Percentiles rank a stretch among this genome's conserved stretches.
These are phyloP conservation scores for Posidonia oceanica DNA, from an alignment of 116 monocot genomes.

Conservation along the genomic window DNA sequence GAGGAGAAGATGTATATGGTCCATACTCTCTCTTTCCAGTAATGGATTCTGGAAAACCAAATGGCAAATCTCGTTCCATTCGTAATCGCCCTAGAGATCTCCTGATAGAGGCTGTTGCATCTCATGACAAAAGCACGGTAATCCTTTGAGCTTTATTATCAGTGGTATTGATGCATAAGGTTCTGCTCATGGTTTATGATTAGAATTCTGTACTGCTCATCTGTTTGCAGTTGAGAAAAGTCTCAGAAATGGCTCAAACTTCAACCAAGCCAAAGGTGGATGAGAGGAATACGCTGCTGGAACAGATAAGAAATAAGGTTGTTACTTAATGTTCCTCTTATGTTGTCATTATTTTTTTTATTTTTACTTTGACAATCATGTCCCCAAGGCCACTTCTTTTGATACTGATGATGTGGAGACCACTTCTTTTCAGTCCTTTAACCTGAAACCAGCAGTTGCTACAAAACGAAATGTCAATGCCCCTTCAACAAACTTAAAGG, in stretches of 20 bases:
- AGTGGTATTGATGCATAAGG: too few species aligned
- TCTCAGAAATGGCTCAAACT: slow-evolving; percentile 50
- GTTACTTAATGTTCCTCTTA: background rate
- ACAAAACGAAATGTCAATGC: slow-evolving; percentile 41
- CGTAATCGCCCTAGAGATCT: slow-evolving; percentile 67
- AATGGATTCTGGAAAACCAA: slow-evolving; percentile 25
- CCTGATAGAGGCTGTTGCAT: slow-evolving; percentile 68
- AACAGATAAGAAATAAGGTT: slow-evolving; percentile 90
- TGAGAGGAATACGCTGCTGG: slow-evolving; percentile 65
- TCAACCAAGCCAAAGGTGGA: slow-evolving; percentile 36
- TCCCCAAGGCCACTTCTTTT: background rate
- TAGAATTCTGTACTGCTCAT: too few species aligned
- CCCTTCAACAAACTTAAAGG: slow-evolving; percentile 71
- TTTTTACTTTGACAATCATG: background rate
- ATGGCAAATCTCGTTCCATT: slow-evolving; percentile 28
- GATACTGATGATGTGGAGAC: background rate
- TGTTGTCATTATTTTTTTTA: background rate
- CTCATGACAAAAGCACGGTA: slow-evolving; percentile 86
- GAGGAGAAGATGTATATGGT: slow-evolving; percentile 24
- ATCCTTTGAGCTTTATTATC: background rate
- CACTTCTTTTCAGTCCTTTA: slow-evolving; percentile 51
- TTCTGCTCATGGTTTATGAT: too few species aligned
- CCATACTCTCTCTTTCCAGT: slow-evolving; percentile 16
- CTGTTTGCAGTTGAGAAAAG: slow-evolving; percentile 71
- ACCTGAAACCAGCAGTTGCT: slow-evolving; percentile 54